Evolutionary conservation across 805 yeast genomes (phyloP), one percentile per base, ranked within the genome.

Genomic region (Pichia thaimueangensis): DNA sequence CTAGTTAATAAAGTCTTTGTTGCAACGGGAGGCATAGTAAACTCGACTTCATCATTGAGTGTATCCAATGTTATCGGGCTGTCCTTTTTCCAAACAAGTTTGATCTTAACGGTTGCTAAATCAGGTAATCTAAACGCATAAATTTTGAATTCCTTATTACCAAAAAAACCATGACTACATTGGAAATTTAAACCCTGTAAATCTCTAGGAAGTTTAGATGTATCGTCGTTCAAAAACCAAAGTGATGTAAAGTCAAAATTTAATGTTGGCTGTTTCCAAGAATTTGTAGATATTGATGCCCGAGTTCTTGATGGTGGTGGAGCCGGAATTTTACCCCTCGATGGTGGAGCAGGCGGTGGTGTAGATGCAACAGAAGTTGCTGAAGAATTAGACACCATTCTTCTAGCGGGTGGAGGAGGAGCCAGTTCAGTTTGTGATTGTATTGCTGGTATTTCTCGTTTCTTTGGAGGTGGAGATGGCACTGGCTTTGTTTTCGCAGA

Each of bases 161-260:
- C 52, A 21, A 48, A 49, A 42, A 49, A 56, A 0, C 67, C 64
- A 35, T 53, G 54, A 13, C 65, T 54, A 1, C 55, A 52, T 4
- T 60, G 57, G 42, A 50, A 68, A 44, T 64, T 65, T 27, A 65
- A 54, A 0, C 70, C 70, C 19, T 53, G 37, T 3, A 76, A 55
- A 35, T 57, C 57, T 10, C 45, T 38, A 1, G 80, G 80, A n/a
- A 72, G 42, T 17, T 41, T 47, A 1, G 43, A 39, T 4, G 41
- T 49, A 5, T 56, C 47, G 8, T 56, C 51, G 12, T 60, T 53
- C 1, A 69, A 62, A 55, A 64, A 76, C 81, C 81, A 76, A 1
- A 71, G 70, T 0, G 69, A 52, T 0, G 54, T 40, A 3, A 75
- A 55, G 35, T 74, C 71, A 27, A 74, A 49, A 48, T 76, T 68